Percentiles rank a stretch among this genome's conserved stretches.
phyloP scores from a whole-genome alignment of 441 rosid genomes.

The Dalechampia spathulata region DNA sequence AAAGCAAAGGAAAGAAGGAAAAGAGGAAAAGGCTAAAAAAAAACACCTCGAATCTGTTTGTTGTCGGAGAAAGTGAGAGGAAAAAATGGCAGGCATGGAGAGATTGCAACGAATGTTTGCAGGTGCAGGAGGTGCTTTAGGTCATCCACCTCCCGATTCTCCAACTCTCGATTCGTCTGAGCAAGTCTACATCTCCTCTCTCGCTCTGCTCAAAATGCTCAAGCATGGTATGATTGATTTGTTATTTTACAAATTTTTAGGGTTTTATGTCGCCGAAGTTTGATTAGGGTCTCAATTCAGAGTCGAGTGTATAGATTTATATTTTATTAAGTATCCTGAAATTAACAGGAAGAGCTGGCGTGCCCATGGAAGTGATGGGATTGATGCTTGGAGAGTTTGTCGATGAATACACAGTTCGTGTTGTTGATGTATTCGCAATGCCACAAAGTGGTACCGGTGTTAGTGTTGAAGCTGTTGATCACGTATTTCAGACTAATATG shows the following conservation, averaged over 20 bases:
- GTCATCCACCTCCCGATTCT: slow-evolving; percentile 79
- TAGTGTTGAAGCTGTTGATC: slow-evolving; percentile 99
- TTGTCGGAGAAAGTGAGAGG: too few relatives aligned
- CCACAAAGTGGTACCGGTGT: slow-evolving; percentile 99
- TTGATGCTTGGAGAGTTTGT: slow-evolving; percentile 99
- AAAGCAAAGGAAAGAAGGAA: too few relatives aligned
- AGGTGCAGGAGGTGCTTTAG: slow-evolving; percentile 72
- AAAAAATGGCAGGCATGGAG: slow-evolving; percentile 66
- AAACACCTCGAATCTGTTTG: too few relatives aligned
- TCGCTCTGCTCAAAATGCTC: slow-evolving; percentile 86
- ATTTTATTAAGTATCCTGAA: background rate
- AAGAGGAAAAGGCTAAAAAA: too few relatives aligned
- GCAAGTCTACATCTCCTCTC: slow-evolving; percentile 86
- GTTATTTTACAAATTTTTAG: background rate
- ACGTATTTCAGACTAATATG: slow-evolving; percentile 96
- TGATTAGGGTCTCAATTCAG: too few relatives aligned
- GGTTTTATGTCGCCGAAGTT: background rate
- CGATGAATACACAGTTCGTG: slow-evolving; percentile 93
- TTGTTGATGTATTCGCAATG: slow-evolving; percentile 97
- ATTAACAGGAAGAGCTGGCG: slow-evolving; percentile 87
- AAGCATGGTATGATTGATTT: slow-evolving; percentile 47
- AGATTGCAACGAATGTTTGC: slow-evolving; percentile 80
- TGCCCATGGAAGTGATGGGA: slow-evolving; percentile 99
- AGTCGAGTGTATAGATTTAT: too few relatives aligned
- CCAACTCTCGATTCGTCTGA: slow-evolving; percentile 80